Evolutionary conservation across 179 eudicot species (phyloP), one percentile per base, ranked within the genome.

Genomic region (Gypsophila paniculata): DNA sequence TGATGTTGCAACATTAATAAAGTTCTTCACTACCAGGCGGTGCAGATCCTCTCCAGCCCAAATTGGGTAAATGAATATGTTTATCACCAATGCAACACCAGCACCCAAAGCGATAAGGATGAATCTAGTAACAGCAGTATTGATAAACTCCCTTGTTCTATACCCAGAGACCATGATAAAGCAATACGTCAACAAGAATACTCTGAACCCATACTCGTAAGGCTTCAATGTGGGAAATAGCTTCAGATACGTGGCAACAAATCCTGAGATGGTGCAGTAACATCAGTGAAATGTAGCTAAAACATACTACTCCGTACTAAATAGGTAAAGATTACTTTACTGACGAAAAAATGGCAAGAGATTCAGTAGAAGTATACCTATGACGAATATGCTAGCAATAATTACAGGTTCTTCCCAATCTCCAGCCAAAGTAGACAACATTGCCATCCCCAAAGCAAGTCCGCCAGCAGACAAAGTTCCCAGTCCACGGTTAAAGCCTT

Each of bases 11-110:
- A 94, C 88, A 71, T 84, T 84, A 77, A 75, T 74, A 68, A 94
- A 91, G 70, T 94, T 91, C 73, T 94, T 87, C 39, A 84, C 89
- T 74, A 94, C 94, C 87, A 94, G 75, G 72, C 78, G 79, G 76
- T 94, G 97, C 71, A 89, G 83, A 82, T 91, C 96, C 76, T 94
- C 97, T 38, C 99, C 99, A 51, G 99, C 91, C 99, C 99, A 94
- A 46, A 94, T 94, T 21, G 99, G 99, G 81, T 84, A 94, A 54
- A 94, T 86, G 76, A 84, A 88, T 0, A 85, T 81, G 72, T 94
- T 94, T 42, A 91, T 84, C 25, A 76, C 81, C 84, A 94, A 82
- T 61, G 90, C 78, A 72, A 94, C 88, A 71, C 76, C 82, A 78
- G 96, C 99, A 52, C 96, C 97, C 54, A 91, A 67, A 2, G 91